Conservation (phyloP, 495 filamentous ascomycete genomes). For the Penicillium diatomitis region DNA sequence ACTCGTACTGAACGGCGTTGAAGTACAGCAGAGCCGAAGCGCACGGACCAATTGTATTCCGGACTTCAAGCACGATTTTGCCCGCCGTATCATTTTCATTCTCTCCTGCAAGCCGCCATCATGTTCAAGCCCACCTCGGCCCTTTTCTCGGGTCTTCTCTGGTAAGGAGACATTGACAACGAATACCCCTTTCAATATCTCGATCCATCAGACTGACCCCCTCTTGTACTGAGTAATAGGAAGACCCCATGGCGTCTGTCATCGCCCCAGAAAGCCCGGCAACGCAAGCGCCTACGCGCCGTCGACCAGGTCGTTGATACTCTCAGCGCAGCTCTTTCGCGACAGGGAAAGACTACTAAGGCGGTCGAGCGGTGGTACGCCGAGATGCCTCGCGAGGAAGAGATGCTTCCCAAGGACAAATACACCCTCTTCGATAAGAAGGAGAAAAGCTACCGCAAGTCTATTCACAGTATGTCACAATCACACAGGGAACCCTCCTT, state of each 20-base stretch:
- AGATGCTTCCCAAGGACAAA: constrained; percentile 95
- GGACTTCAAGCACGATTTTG: constrained; percentile 24
- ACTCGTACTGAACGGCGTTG: neutral
- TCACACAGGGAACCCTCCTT: no score
- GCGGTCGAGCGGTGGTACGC: constrained; percentile 78
- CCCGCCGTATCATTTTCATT: constrained; percentile 4
- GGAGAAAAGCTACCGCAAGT: constrained; percentile 90
- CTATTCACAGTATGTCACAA: constrained; percentile 79
- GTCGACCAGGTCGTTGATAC: constrained; percentile 78
- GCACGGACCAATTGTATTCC: constrained; percentile 22
- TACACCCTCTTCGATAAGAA: constrained; percentile 97
- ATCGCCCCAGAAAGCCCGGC: constrained; percentile 76
- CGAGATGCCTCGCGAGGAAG: constrained; percentile 91
- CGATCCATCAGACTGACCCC: neutral
- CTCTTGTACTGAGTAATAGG: constrained; percentile 40
- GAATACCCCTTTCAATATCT: no score
- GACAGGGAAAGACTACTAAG: constrained; percentile 58
- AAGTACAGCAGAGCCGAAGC: neutral
- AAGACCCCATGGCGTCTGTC: constrained; percentile 98
- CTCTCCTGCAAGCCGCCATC: constrained; percentile 5
- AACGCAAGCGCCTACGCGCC: constrained; percentile 72
- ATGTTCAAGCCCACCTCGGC: constrained; percentile 70
- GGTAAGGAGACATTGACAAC: constrained; percentile 37
- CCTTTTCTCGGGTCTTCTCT: constrained; percentile 73
- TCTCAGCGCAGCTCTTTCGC: constrained; percentile 63